phyloP scores from a whole-genome alignment of 2,329 filamentous ascomycete species.

The Colletotrichum brevisporum region DNA sequence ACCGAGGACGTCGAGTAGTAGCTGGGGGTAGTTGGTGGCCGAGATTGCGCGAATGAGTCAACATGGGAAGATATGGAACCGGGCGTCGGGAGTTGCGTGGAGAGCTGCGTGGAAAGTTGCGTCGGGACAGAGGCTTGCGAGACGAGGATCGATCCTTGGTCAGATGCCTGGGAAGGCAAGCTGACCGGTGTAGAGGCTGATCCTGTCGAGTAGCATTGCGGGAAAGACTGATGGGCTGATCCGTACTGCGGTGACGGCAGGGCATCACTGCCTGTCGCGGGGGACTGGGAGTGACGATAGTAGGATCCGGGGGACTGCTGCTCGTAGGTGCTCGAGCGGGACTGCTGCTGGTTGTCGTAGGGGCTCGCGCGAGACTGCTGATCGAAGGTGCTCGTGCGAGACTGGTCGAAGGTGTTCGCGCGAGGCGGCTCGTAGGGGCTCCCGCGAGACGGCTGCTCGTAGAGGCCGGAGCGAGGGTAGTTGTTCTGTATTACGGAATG shows the following conservation, averaged over 20 bases:
- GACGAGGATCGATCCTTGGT: conserved; percentile 60
- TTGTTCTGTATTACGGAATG: not conserved
- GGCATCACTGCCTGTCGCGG: conserved; percentile 70
- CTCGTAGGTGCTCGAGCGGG: conserved; percentile 54
- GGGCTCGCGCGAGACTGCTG: no score
- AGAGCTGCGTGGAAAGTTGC: conserved; percentile 59
- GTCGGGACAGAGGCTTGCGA: conserved; percentile 58
- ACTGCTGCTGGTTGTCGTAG: conserved; percentile 40
- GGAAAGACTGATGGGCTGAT: conserved; percentile 74
- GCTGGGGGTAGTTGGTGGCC: conserved; percentile 70
- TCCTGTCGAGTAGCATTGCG: conserved; percentile 69
- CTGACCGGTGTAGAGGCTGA: conserved; percentile 56
- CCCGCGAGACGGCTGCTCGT: no score
- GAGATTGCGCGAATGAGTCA: conserved; percentile 64
- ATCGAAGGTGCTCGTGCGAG: conserved; percentile 15
- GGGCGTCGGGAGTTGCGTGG: conserved; percentile 60
- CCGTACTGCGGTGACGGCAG: conserved; percentile 79
- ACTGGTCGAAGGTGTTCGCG: conserved; percentile 56
- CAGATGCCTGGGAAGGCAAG: conserved; percentile 49
- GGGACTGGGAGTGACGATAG: conserved; percentile 57
- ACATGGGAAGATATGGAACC: conserved; percentile 69
- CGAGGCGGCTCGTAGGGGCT: no score
- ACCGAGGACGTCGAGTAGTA: conserved; percentile 72
- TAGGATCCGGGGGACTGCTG: conserved; percentile 64
- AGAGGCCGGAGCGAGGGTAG: no score